phyloP scores from a whole-genome alignment of 1,284 basidiomycete species.

The Mycosarcoma mackinlayi region DNA sequence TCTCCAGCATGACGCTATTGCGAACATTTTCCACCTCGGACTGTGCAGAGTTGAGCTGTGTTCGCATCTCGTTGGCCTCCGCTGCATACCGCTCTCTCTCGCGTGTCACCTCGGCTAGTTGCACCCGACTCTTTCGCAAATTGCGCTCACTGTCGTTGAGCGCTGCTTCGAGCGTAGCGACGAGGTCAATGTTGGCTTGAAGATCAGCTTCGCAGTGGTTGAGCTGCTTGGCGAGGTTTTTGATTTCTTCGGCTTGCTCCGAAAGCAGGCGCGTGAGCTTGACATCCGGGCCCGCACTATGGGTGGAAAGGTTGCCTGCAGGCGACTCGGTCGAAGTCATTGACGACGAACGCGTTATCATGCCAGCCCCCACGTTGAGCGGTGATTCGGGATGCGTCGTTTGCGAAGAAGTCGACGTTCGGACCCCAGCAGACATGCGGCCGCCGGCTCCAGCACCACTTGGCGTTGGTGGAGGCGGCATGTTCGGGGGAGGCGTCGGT shows the following conservation, averaged over 20 bases:
- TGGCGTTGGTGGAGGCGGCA: conserved; percentile 77
- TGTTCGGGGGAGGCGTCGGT: conserved; percentile 84
- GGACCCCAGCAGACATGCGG: conserved; percentile 35
- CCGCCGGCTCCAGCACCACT: conserved; percentile 6
- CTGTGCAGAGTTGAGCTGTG: conserved; percentile 54
- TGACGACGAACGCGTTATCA: conserved; percentile 58
- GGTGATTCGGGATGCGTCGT: conserved; percentile 60
- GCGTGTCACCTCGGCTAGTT: conserved; percentile 59
- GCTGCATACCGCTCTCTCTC: conserved; percentile 55
- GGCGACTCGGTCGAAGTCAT: conserved; percentile 49
- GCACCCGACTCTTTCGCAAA: conserved; percentile 62
- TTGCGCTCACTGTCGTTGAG: conserved; percentile 63
- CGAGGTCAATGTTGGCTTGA: conserved; percentile 89
- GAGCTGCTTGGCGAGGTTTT: conserved; percentile 89
- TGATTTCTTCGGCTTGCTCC: conserved; percentile 81
- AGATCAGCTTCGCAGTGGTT: conserved; percentile 89
- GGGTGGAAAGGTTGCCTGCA: conserved; percentile 19
- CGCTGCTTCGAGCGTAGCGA: conserved; percentile 70
- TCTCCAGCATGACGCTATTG: conserved; percentile 55
- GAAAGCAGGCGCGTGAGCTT: conserved; percentile 72
- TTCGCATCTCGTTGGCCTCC: conserved; percentile 56
- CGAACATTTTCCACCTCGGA: conserved; percentile 57
- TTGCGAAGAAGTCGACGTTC: conserved; percentile 51
- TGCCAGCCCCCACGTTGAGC: conserved; percentile 7
- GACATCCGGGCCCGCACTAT: conserved; percentile 32